Evolutionary conservation across 495 filamentous ascomycete genomes (phyloP), one percentile per base, ranked within the genome.

Genomic region (Penicillium lividum): DNA sequence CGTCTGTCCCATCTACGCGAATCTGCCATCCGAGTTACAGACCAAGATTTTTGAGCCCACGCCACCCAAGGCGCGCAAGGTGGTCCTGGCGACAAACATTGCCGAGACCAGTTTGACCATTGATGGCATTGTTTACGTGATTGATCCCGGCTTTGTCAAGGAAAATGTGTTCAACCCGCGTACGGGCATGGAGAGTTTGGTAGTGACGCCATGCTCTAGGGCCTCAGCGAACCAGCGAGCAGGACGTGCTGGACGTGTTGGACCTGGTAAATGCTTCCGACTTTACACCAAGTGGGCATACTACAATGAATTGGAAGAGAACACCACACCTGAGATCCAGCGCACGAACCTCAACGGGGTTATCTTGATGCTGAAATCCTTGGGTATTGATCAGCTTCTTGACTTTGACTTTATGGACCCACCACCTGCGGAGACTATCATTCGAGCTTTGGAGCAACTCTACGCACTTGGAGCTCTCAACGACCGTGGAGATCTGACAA

Each of bases 361-460:
- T 3, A 91, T 97, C 11, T 78, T 98, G 16, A 83, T 93, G 62
- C 78, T 98, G 9, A 97, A 96, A 68, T 88, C 89, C 1, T 81
- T 98, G 13, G 95, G 95, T 11, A 96, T 98, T 67, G 93, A 97
- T 67, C 88, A 98, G 61, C 83, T 98, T 0, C 82, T 98, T 10
- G 87, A 93, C 42, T 98, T 98, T 62, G 94, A 98, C 65, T 98
- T 96, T 69, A 92, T 98, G 84, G 94, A 98, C 65, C 88, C 93
- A 0, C 94, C 94, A 1, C 89, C 93, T 0, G 88, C 92, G 0
- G 93, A 97, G 69, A 91, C 91, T 8, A 84, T 98, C 50, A 96
- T 97, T 67, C 86, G 89, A 22, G 91, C 92, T 1, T 74, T 98
- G 50, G 94, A 97, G 67, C 89, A 95, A 66, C 84, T 98, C 18